Conservation (phyloP, 345 rosid species). For the Hibiscus syriacus region DNA sequence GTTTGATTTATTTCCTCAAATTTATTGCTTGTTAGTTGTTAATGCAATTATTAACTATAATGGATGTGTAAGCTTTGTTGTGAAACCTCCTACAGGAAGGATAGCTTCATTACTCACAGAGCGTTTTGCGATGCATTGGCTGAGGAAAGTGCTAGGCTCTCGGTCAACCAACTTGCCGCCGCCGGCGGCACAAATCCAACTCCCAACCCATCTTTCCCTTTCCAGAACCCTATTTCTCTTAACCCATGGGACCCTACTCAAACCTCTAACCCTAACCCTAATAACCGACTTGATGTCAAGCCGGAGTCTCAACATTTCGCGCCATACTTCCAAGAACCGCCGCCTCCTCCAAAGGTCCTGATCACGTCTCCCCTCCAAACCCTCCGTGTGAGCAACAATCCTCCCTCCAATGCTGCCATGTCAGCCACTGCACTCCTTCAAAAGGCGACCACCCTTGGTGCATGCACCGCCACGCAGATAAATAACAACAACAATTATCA, state of each 20-base stretch:
- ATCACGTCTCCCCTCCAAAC: constrained; percentile 25
- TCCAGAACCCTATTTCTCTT: constrained; percentile 18
- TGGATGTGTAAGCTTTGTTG: background rate
- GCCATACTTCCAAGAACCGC: constrained; percentile 22
- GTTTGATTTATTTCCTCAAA: background rate
- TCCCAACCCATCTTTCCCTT: constrained; percentile 24
- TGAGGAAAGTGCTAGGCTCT: constrained; percentile 74
- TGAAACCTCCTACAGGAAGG: constrained; percentile 49
- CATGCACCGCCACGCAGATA: constrained; percentile 16
- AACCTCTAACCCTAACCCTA: constrained; percentile 32
- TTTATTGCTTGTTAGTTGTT: background rate
- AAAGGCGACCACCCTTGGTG: constrained; percentile 59
- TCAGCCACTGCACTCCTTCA: constrained; percentile 96
- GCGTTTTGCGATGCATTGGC: constrained; percentile 94
- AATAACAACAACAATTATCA: background rate
- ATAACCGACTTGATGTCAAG: too few species aligned
- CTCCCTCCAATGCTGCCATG: constrained; percentile 23
- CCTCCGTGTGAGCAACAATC: constrained; percentile 18
- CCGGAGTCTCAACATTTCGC: constrained; percentile 31
- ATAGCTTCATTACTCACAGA: constrained; percentile 89
- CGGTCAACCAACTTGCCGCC: constrained; percentile 31
- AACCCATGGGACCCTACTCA: constrained; percentile 27
- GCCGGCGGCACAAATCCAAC: constrained; percentile 15
- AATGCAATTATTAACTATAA: background rate
- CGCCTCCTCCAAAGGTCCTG: too few species aligned